A percentile compares a stretch with the other conserved stretches of the same genome.
phyloP scores from a whole-genome alignment of 495 filamentous ascomycete genomes.

The Neurospora sp. region DNA sequence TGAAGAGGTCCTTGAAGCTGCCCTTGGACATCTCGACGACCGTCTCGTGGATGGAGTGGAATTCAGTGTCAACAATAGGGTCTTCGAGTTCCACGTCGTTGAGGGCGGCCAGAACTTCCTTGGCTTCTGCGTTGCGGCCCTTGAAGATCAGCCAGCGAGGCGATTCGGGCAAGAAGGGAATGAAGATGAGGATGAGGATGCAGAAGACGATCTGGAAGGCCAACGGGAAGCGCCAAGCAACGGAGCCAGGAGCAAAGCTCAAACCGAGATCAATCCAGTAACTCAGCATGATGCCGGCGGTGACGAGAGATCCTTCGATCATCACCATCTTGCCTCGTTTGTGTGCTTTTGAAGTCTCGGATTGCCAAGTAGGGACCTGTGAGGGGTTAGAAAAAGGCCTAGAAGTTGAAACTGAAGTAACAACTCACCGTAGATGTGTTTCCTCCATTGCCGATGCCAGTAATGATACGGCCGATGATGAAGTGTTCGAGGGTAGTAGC shows the following conservation, averaged over 20 bases:
- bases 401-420: background rate
- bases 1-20: slow-evolving; percentile 59
- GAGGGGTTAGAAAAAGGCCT: slow-evolving; percentile 35
- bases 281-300: slow-evolving; percentile 58
- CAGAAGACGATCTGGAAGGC: slow-evolving; percentile 51
- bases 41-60: slow-evolving; percentile 64
- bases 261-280: slow-evolving; percentile 73
- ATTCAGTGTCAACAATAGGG: slow-evolving; percentile 49
- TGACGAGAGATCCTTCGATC: slow-evolving; percentile 66
- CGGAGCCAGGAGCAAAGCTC: slow-evolving; percentile 51
- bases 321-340: slow-evolving; percentile 68
- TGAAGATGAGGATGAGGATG: slow-evolving; percentile 43
- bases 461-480: slow-evolving; percentile 55
- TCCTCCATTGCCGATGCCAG: slow-evolving; percentile 17
- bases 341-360: slow-evolving; percentile 66
- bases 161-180: slow-evolving; percentile 52
- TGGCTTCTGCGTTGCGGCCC: slow-evolving; percentile 40
- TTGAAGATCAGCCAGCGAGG: slow-evolving; percentile 52
- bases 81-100: slow-evolving; percentile 44
- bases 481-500: slow-evolving; percentile 41
- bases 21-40: slow-evolving; percentile 61
- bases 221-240: slow-evolving; percentile 70
- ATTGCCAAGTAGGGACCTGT: slow-evolving; percentile 67
- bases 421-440: slow-evolving; percentile 33
- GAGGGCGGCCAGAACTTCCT: slow-evolving; percentile 51